These are phyloP conservation scores for Senna tora DNA, from an alignment of 306 rosid species.

Conservation along the genomic window DNA sequence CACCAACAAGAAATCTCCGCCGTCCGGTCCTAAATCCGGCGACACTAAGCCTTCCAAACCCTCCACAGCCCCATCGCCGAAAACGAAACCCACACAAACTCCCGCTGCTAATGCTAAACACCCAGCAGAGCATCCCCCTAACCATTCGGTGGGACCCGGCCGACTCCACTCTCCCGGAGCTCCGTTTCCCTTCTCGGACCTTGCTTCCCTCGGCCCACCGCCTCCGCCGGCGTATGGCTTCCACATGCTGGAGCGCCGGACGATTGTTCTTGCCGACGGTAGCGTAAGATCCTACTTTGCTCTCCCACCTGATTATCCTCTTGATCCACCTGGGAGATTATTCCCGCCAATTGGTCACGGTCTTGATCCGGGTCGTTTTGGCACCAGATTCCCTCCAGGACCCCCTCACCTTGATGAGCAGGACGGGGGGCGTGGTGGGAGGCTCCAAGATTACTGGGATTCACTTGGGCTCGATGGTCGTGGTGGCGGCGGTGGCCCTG, in stretches of 20 bases:
- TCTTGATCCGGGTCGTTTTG: conserved; percentile 46
- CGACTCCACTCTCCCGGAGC: conserved; percentile 44
- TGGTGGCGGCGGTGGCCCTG: conserved; percentile 49
- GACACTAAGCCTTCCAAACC: conserved; percentile 49
- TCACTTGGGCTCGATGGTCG: conserved; percentile 60
- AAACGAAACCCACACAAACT: conserved; percentile 42
- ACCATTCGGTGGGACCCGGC: conserved; percentile 28
- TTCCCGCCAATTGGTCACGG: conserved; percentile 41
- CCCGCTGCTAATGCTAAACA: conserved; percentile 46
- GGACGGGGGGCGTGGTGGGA: conserved; percentile 25
- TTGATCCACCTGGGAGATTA: conserved; percentile 46
- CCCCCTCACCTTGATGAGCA: conserved; percentile 40
- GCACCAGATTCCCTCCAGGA: conserved; percentile 43
- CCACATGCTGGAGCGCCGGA: conserved; percentile 97
- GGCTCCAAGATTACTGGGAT: conserved; percentile 65
- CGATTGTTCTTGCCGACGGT: conserved; percentile 87
- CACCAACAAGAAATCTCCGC: conserved; percentile 42
- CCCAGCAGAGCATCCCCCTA: conserved; percentile 35
- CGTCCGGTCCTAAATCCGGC: conserved; percentile 39
- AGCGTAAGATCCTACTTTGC: conserved; percentile 90
- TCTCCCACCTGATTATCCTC: conserved; percentile 76
- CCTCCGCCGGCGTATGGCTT: conserved; percentile 92
- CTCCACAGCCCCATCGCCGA: conserved; percentile 48
- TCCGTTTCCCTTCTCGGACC: conserved; percentile 57
- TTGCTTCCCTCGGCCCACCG: conserved; percentile 63